Percentiles rank a stretch among this genome's conserved stretches.
Conservation (phyloP, 2,329 filamentous ascomycete species). For the Aureobasidium sp. region DNA sequence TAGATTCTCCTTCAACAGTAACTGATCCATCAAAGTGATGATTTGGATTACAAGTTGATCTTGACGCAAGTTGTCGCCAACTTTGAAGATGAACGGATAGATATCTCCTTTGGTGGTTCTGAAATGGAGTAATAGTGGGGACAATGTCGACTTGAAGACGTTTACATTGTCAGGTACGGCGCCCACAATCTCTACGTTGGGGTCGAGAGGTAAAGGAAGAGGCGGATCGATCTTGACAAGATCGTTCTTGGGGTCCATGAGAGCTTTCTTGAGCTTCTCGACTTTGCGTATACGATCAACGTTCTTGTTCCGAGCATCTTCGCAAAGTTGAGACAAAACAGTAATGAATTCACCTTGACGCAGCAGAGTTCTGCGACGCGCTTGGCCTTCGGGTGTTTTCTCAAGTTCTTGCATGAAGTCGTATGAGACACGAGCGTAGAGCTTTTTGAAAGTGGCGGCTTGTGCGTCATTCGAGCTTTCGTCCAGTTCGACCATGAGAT, state of each 20-base stretch:
- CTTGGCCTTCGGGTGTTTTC: constrained; percentile 60
- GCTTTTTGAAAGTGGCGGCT: constrained; percentile 64
- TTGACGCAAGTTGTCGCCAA: constrained; percentile 90
- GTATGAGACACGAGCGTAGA: constrained; percentile 89
- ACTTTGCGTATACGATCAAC: constrained; percentile 74
- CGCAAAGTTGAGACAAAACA: constrained; percentile 79
- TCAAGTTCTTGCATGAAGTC: constrained; percentile 91
- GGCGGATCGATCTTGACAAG: constrained; percentile 76
- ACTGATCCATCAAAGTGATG: constrained; percentile 94
- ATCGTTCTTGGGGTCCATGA: constrained; percentile 87
- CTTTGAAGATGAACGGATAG: constrained; percentile 95
- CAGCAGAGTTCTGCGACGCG: constrained; percentile 66
- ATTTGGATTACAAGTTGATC: constrained; percentile 97
- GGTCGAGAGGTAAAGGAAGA: constrained; percentile 81
- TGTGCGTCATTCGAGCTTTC: constrained; percentile 51
- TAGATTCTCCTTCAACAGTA: constrained; percentile 90
- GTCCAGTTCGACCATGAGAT: constrained; percentile 95
- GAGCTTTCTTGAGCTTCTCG: constrained; percentile 73
- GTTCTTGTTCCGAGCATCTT: constrained; percentile 74
- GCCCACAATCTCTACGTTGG: constrained; percentile 69
- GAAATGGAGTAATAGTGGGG: constrained; percentile 85
- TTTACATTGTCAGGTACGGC: constrained; percentile 76
- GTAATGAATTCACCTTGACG: constrained; percentile 86
- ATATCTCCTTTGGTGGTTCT: constrained; percentile 68
- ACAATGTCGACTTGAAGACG: constrained; percentile 93